Percentiles rank a stretch among this genome's conserved stretches.
These are phyloP conservation scores for Phalaenopsis hybrid DNA, from an alignment of 116 monocot species.

Conservation along the genomic window DNA sequence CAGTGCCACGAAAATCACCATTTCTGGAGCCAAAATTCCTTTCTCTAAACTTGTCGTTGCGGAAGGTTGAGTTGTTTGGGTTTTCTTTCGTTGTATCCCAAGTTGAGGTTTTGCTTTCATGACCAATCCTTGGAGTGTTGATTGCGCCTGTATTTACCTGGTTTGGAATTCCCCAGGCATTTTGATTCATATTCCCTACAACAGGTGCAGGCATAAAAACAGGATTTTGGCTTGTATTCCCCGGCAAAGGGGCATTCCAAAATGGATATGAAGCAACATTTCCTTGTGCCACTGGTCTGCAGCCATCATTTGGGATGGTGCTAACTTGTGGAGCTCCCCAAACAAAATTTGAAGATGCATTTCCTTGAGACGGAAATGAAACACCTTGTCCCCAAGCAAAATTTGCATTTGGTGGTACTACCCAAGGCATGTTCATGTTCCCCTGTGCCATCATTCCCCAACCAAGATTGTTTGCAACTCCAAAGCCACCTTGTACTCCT, in stretches of 20 bases:
- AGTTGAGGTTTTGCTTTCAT: conserved; percentile 23
- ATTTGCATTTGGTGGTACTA: conserved; percentile 17
- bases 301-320: conserved; percentile 18
- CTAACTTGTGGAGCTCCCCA: conserved; percentile 16
- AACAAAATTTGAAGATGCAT: not conserved
- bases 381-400: conserved; percentile 17
- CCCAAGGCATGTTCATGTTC: conserved; percentile 30
- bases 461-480: conserved; percentile 15
- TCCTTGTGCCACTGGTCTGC: conserved; percentile 29
- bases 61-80: conserved; percentile 18
- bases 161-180: conserved; percentile 9
- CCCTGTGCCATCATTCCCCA: conserved; percentile 24
- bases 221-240: conserved; percentile 28
- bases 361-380: not conserved
- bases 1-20: conserved; percentile 14
- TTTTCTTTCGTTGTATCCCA: conserved; percentile 27
- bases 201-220: conserved; percentile 23
- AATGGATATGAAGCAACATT: conserved; percentile 20
- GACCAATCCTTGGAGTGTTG: conserved; percentile 20
- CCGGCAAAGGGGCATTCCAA: conserved; percentile 39
- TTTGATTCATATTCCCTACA: conserved; percentile 24
- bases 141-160: conserved; percentile 23
- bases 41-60: conserved; percentile 20
- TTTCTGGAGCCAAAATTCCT: conserved; percentile 24
- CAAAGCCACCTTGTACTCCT: conserved; percentile 5